These are phyloP conservation scores for Furcasterigmium furcatum DNA, from an alignment of 2,329 filamentous ascomycete species.

Conservation along the genomic window DNA sequence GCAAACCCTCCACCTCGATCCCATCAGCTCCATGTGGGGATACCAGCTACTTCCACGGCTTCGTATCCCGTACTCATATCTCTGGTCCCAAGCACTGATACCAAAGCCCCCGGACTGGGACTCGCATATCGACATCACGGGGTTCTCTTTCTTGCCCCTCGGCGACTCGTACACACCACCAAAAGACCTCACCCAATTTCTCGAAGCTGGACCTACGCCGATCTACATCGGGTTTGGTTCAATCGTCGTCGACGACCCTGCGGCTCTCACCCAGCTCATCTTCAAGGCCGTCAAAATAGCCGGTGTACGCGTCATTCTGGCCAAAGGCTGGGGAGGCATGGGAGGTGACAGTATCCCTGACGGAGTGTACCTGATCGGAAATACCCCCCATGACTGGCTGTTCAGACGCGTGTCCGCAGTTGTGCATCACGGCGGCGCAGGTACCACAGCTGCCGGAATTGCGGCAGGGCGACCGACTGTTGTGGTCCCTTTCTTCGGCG, in stretches of 20 bases:
- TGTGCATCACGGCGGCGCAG: conserved; percentile 63
- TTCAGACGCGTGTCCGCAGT: conserved; percentile 57
- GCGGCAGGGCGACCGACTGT: conserved; percentile 58
- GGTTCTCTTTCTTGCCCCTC: conserved; percentile 58
- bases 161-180: conserved; percentile 51
- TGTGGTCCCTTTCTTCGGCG: conserved; percentile 66
- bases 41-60: conserved; percentile 61
- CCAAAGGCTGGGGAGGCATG: conserved; percentile 62
- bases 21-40: conserved; percentile 63
- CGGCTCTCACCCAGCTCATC: conserved; percentile 53
- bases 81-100: conserved; percentile 66
- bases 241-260: conserved; percentile 62
- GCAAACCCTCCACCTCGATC: conserved; percentile 58
- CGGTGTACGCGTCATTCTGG: conserved; percentile 58
- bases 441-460: conserved; percentile 62
- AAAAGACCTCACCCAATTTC: conserved; percentile 49
- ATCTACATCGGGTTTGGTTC: conserved; percentile 67
- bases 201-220: conserved; percentile 54
- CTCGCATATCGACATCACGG: conserved; percentile 54
- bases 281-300: conserved; percentile 55
- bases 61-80: conserved; percentile 65
- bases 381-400: conserved; percentile 65
- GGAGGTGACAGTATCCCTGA: conserved; percentile 50
- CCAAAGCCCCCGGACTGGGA: conserved; percentile 64
- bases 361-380: conserved; percentile 58